Evolutionary conservation across 768 basidiomycete genomes (phyloP).

Genomic region (Cyclocybe aegerita): DNA sequence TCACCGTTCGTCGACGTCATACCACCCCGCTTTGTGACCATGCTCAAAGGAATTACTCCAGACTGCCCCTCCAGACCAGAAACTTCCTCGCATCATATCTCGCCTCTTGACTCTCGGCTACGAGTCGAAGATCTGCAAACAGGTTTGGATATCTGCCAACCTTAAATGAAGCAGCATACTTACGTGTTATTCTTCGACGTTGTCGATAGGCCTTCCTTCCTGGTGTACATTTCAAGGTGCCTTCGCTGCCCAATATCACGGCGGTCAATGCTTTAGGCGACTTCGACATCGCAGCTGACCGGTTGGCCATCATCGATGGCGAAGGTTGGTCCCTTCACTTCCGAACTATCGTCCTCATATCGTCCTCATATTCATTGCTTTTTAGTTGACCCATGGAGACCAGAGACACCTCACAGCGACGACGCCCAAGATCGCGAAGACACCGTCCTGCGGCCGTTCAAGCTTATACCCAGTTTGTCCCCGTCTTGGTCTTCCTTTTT

Average conservation of each 20-base stretch:
- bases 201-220: constrained; percentile 65
- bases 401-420: constrained; percentile 78
- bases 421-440: constrained; percentile 69
- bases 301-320: constrained; percentile 86
- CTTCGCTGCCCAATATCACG: constrained; percentile 73
- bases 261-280: constrained; percentile 85
- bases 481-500: not conserved
- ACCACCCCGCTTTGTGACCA: not conserved
- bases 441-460: constrained; percentile 77
- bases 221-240: constrained; percentile 73
- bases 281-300: constrained; percentile 76
- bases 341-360: not conserved
- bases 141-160: constrained; percentile 15
- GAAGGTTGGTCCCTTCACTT: constrained; percentile 47
- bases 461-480: constrained; percentile 76
- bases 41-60: constrained; percentile 22
- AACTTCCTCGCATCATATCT: constrained; percentile 77
- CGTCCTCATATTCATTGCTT: not conserved
- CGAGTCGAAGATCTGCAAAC: constrained; percentile 37
- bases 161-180: not conserved
- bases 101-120: constrained; percentile 54
- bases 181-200: not conserved
- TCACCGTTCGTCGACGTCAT: constrained; percentile 50
- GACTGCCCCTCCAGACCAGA: constrained; percentile 74
- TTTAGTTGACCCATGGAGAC: constrained; percentile 88